Percentiles rank a stretch among this genome's conserved stretches.
These are phyloP conservation scores for Escallonia rubra DNA, from an alignment of 129 eudicot genomes.

Conservation along the genomic window DNA sequence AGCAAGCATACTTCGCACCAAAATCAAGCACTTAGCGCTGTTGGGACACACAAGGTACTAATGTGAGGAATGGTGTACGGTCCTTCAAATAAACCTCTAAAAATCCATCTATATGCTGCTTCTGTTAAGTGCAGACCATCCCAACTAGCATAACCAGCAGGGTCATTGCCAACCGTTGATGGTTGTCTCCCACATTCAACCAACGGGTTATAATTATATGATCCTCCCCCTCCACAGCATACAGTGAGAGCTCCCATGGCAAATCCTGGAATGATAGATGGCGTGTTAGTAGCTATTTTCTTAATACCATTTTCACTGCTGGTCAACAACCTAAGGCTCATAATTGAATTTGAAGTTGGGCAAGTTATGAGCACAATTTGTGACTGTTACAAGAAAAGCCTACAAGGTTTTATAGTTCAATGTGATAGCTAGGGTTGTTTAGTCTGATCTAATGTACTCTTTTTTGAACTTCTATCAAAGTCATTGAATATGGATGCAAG, in stretches of 20 bases:
- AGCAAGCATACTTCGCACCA: not conserved
- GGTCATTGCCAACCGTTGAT: conserved; percentile 18
- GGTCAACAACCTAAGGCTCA: too few species aligned
- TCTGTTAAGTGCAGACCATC: conserved; percentile 39
- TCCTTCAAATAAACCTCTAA: conserved; percentile 21
- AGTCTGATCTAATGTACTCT: too few species aligned
- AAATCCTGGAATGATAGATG: conserved; percentile 18
- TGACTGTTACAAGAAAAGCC: not conserved
- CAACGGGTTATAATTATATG: conserved; percentile 17
- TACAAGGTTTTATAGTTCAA: not conserved
- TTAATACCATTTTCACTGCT: too few species aligned
- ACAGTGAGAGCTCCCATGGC: conserved; percentile 12
- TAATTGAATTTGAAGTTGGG: too few species aligned
- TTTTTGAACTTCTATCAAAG: not conserved
- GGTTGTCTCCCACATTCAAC: conserved; percentile 10
- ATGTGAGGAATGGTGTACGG: conserved; percentile 19
- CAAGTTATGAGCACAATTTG: too few species aligned
- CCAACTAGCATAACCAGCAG: conserved; percentile 27
- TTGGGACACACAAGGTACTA: not conserved
- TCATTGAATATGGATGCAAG: not conserved
- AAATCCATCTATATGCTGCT: conserved; percentile 22
- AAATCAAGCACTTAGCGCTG: not conserved
- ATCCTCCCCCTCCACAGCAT: conserved; percentile 44
- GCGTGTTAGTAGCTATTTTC: too few species aligned
- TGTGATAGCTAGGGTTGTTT: not conserved